A percentile compares a stretch with the other conserved stretches of the same genome.
Evolutionary conservation across 441 rosid species (phyloP).

Genomic region (Viola pubescens): DNA sequence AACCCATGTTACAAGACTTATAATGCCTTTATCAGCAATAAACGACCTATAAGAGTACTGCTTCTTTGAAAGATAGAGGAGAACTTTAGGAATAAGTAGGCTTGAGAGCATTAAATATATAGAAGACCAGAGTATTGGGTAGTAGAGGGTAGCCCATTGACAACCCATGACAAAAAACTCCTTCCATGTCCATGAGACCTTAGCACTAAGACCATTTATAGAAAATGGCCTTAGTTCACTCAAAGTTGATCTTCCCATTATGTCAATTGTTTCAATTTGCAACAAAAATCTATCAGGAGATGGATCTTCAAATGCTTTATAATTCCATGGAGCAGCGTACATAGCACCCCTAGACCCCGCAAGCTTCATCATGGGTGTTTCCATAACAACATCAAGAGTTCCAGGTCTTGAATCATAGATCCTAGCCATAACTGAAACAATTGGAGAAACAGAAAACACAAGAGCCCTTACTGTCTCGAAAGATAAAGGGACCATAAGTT

Average conservation of each 20-base stretch:
- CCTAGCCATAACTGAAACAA: constrained; percentile 61
- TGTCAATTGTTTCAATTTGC: constrained; percentile 63
- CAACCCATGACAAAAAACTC: constrained; percentile 84
- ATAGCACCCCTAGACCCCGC: constrained; percentile 52
- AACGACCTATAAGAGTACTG: constrained; percentile 48
- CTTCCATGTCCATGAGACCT: constrained; percentile 82
- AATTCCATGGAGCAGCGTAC: constrained; percentile 76
- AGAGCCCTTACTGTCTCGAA: constrained; percentile 71
- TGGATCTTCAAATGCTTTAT: constrained; percentile 76
- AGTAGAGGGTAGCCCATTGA: constrained; percentile 73
- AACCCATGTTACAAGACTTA: constrained; percentile 48
- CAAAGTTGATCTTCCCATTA: constrained; percentile 44
- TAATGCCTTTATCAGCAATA: constrained; percentile 35
- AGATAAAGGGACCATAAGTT: constrained; percentile 60
- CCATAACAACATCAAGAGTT: constrained; percentile 51
- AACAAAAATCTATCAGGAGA: constrained; percentile 85
- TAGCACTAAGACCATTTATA: constrained; percentile 49
- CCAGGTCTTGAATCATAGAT: constrained; percentile 66
- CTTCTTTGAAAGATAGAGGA: constrained; percentile 40
- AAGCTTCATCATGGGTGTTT: constrained; percentile 57
- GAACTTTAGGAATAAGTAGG: constrained; percentile 53
- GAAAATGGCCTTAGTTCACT: constrained; percentile 77
- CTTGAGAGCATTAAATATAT: constrained; percentile 34
- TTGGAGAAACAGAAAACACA: constrained; percentile 63
- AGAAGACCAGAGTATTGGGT: constrained; percentile 57